Evolutionary conservation across 129 eudicot genomes (phyloP).

Genomic region (Deinandra increscens): DNA sequence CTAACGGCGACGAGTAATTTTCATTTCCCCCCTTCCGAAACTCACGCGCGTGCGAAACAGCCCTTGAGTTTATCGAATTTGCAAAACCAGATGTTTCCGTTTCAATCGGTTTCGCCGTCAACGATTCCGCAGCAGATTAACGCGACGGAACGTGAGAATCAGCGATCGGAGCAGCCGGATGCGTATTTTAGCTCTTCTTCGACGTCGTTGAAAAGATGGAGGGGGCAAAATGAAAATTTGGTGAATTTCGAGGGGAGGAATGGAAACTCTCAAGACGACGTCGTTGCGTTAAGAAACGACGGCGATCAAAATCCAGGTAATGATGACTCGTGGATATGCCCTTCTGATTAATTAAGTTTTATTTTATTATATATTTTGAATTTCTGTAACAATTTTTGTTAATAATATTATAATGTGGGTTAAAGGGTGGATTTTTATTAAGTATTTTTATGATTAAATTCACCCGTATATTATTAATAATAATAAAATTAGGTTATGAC

Average conservation of each 20-base stretch:
- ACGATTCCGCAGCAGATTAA: background rate
- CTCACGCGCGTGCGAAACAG: constrained; percentile 11
- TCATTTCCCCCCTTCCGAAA: constrained; percentile 30
- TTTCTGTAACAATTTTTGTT: constrained; percentile 25
- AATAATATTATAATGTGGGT: constrained; percentile 21
- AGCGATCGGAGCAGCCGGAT: constrained; percentile 8
- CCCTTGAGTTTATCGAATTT: constrained; percentile 39
- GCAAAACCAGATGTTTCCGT: constrained; percentile 40
- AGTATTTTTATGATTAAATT: constrained; percentile 28
- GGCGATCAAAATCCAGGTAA: constrained; percentile 40
- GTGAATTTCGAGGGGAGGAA: constrained; percentile 25
- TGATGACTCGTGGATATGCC: constrained; percentile 54
- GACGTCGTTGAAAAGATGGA: constrained; percentile 36
- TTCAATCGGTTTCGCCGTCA: constrained; percentile 35
- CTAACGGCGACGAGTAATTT: constrained; percentile 23
- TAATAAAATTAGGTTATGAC: background rate
- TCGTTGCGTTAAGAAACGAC: constrained; percentile 29
- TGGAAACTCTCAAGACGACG: constrained; percentile 25
- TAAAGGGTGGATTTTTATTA: constrained; percentile 33
- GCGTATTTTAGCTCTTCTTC: constrained; percentile 25
- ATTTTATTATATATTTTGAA: constrained; percentile 1
- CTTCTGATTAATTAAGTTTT: constrained; percentile 41
- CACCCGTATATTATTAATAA: constrained; percentile 11
- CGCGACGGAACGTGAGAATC: constrained; percentile 9
- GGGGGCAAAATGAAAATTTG: constrained; percentile 37